Base-by-base conservation (phyloP, 768 basidiomycete genomes). In the Boletellus emodensis region DNA sequence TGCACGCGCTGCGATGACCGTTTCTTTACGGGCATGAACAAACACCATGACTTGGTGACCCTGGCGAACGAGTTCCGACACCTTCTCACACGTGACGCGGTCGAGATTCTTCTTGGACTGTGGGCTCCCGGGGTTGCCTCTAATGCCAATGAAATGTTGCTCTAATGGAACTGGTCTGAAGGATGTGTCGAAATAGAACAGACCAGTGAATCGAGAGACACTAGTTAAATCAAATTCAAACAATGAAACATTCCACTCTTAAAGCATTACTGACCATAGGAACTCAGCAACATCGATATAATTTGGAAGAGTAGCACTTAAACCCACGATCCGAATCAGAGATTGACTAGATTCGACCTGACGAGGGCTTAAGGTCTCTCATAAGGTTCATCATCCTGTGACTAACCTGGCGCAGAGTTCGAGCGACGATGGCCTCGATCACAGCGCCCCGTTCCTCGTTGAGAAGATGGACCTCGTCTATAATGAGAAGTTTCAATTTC, bases 41-140 rank as follows among this genome's bases (percentile, higher is more conserved):
- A 99, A 99, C 1, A 99, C 94, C 94, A 99, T 98, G 53, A 96
- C 93, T 67, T 98, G 96, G 71, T 99, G 96, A 3, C 94, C 96
- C 58, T 84, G 80, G n/a, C 72, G 76, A 26, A 98, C 90, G 6
- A 98, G 75, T 32, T 89, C 87, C 3, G 86, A 79, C 17, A 98
- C 93, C 71, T 95, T 97, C 59, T 94, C 78, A 59, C 87, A 98
- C 1, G 90, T 85, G 22, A 92, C 91, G 22, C 74, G 73, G 67
- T 99, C 96, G 45, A 98, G 76, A 59, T 94, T 95, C 61, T 82
- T 87, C 57, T 82, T 83, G n/a, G 85, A 84, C 20, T 75, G 76
- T 1, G 70, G 58, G 57, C 87, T 88, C 44, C 86, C 82, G 0
- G 88, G 72, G 68, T 96, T 99, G 9, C 96, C 96, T 63, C 82